Base-by-base conservation (phyloP, 208 protist genomes). In the Trypanosoma scelopori region DNA sequence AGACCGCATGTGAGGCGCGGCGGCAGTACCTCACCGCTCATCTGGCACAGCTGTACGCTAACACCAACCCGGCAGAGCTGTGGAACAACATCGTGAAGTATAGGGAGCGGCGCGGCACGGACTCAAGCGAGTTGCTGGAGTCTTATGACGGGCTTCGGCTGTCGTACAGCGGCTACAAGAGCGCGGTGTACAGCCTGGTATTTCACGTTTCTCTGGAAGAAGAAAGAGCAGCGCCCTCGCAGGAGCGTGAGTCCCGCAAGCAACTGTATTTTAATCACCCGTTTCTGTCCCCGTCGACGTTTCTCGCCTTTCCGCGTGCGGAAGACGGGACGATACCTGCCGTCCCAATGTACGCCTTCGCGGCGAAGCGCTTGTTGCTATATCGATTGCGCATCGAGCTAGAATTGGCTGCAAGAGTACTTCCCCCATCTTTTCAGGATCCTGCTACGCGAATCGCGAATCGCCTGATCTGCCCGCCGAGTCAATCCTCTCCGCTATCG, bases 231-330 rank as follows among this genome's bases (percentile, higher is more conserved):
- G 53, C 78, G 18, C 37, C 71, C 27, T 65, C 68, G 22, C 27
- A 42, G 27, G 77, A 72, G 37, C 58, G 55, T 45, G 75, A 84
- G 41, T 53, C 65, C 52, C 82, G 81, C 9, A 74, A 80, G 55
- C 67, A 63, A 23, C 57, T 92, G 22, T 95, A 85, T 65, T 95
- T 93, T 60, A 78, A 68, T 41, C 90, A 95, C 64, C 90, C 90
- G 6, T 93, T 95, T 65, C 71, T 95, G n/a, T 93, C 87, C 0
- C 90, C 90, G 0, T 76, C 83, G 12, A 91, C 83, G 0, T 95
- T 95, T 58, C 65, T 93, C 5, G 74, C 80, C n/a, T 95, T 95
- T 66, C 53, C 65, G 11, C 77, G 84, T 6, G 77, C 76, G 23
- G 76, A 79, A 25, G 65, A 65, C 18, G 85, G 74, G 18, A 78